phyloP scores from a whole-genome alignment of 108 stramenopile species.

The Epithemia pelagica region DNA sequence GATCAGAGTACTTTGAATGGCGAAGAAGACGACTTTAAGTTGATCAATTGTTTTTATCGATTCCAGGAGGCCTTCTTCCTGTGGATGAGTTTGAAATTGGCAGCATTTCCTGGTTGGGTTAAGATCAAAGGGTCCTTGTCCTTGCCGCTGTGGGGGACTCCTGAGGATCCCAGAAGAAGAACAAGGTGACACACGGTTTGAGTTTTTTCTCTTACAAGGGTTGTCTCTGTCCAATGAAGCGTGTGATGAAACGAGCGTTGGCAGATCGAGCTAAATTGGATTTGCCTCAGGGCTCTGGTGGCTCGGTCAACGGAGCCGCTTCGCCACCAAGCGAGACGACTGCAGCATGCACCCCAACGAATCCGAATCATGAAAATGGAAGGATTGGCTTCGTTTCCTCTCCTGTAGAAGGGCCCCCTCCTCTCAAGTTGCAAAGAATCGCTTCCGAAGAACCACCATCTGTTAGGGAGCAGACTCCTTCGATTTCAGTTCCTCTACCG shows the following conservation, averaged over 20 bases:
- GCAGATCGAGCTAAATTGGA: constrained; percentile 76
- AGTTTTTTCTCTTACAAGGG: neutral
- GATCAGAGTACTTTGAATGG: no score
- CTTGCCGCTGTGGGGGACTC: neutral
- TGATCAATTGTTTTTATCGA: no score
- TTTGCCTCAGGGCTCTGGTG: constrained; percentile 7
- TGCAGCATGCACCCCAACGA: neutral
- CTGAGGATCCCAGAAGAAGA: neutral
- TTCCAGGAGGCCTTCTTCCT: neutral
- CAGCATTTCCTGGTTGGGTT: neutral
- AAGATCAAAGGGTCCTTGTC: neutral
- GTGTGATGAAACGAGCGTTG: constrained; percentile 78
- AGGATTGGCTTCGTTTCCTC: neutral
- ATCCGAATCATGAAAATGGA: neutral
- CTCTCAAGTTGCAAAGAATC: neutral
- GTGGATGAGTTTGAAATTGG: neutral
- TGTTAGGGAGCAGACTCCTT: neutral
- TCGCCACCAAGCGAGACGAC: neutral
- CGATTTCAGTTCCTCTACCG: neutral
- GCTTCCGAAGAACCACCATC: neutral
- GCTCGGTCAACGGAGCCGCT: constrained; percentile 2
- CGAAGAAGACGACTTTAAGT: no score
- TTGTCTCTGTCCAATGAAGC: neutral
- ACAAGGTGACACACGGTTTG: neutral
- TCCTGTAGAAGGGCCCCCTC: neutral